A percentile compares a stretch with the other conserved stretches of the same genome.
Conservation (phyloP, 352 stramenopile species). For the Aphanomyces euteiches region DNA sequence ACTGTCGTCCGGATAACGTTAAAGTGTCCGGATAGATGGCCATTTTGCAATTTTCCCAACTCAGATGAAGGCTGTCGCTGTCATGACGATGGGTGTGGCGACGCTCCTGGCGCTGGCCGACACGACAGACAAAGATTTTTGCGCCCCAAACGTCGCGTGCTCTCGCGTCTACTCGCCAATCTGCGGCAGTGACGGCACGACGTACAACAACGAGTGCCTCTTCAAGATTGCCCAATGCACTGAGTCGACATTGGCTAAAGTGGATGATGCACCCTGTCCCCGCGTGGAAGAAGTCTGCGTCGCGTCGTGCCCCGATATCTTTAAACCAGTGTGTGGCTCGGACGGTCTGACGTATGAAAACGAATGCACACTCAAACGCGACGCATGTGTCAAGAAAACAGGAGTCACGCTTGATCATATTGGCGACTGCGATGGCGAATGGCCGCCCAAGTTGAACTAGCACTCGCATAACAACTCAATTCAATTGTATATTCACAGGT, state of each 20-base stretch:
- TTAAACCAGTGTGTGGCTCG: conserved; percentile 36
- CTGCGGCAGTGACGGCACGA: conserved; percentile 46
- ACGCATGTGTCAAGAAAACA: conserved; percentile 18
- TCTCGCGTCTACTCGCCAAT: conserved; percentile 43
- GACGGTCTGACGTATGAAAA: conserved; percentile 39
- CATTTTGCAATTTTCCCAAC: no score
- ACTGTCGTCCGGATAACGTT: background rate
- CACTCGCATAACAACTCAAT: background rate
- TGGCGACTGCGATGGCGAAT: conserved; percentile 16
- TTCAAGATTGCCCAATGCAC: background rate
- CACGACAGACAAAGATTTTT: no score
- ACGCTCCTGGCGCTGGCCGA: no score
- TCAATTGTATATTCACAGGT: background rate
- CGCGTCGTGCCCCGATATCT: background rate
- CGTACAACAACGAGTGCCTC: conserved; percentile 46
- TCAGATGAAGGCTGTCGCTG: no score
- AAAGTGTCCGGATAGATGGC: no score
- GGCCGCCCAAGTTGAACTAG: background rate
- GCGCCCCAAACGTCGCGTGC: conserved; percentile 32
- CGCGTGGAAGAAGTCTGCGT: background rate
- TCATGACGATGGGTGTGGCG: no score
- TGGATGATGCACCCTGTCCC: no score
- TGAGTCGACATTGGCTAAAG: no score
- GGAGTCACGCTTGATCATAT: conserved; percentile 2
- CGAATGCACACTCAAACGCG: conserved; percentile 30